phyloP scores from a whole-genome alignment of 208 protist species.

The Wallacemonas sp. region DNA sequence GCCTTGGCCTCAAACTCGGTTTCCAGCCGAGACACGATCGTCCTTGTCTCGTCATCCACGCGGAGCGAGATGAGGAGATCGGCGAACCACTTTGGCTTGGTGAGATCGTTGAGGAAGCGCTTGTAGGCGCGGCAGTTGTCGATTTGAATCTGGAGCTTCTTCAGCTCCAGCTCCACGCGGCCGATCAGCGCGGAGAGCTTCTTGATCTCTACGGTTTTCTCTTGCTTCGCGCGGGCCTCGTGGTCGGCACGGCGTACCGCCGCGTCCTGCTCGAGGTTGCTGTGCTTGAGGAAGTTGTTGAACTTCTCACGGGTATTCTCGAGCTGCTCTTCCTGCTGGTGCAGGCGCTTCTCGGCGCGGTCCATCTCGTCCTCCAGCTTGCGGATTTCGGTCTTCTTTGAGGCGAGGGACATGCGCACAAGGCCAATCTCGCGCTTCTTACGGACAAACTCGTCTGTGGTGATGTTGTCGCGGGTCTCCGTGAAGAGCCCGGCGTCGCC shows the following conservation, averaged over 20 bases:
- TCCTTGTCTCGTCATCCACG: slow-evolving; percentile 54
- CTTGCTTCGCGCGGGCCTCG: slow-evolving; percentile 91
- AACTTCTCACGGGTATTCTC: slow-evolving; percentile 92
- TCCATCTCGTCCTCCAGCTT: slow-evolving; percentile 94
- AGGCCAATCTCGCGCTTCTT: slow-evolving; percentile 96
- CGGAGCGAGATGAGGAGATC: slow-evolving; percentile 76
- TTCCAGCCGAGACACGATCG: slow-evolving; percentile 66
- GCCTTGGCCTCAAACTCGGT: slow-evolving; percentile 36
- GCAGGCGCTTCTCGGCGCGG: slow-evolving; percentile 86
- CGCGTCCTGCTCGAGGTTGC: slow-evolving; percentile 94
- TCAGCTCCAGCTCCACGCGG: slow-evolving; percentile 87
- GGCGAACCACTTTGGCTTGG: slow-evolving; percentile 81
- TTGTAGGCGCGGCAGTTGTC: slow-evolving; percentile 93
- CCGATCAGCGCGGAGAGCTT: slow-evolving; percentile 92
- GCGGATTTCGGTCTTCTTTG: slow-evolving; percentile 93
- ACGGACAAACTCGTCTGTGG: slow-evolving; percentile 90
- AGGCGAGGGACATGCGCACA: slow-evolving; percentile 93
- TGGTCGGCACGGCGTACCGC: slow-evolving; percentile 93
- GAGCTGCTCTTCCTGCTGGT: slow-evolving; percentile 93
- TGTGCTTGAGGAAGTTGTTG: slow-evolving; percentile 95
- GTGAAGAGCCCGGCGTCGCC: slow-evolving; percentile 14
- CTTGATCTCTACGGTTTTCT: slow-evolving; percentile 95
- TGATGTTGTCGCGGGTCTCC: slow-evolving; percentile 77
- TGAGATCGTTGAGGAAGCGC: slow-evolving; percentile 91
- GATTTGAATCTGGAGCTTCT: slow-evolving; percentile 90